Conservation (phyloP, 2,329 filamentous ascomycete genomes). For the Talaromyces islandicus region DNA sequence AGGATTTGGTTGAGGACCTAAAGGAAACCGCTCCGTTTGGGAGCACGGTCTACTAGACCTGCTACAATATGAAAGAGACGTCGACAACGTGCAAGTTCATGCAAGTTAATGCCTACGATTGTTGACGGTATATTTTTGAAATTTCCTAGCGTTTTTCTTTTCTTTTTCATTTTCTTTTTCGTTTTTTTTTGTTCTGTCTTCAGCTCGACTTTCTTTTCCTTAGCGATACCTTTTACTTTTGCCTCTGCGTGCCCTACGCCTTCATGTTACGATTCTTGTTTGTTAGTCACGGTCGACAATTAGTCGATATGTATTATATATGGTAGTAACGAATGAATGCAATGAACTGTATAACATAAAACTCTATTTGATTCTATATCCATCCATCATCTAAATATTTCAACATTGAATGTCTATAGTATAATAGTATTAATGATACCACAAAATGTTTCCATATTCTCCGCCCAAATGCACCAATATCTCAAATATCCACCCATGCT, state of each 20-base stretch:
- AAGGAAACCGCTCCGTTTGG: conserved; percentile 72
- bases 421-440: too few relatives aligned
- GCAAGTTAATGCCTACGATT: neutral
- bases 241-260: neutral
- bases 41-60: conserved; percentile 34
- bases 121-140: neutral
- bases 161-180: neutral
- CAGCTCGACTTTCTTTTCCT: neutral
- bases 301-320: neutral
- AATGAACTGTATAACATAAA: neutral
- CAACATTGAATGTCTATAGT: neutral
- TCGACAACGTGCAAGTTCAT: neutral
- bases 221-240: neutral
- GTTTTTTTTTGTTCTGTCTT: neutral
- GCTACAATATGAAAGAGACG: neutral
- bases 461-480: too few relatives aligned
- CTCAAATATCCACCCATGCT: too few relatives aligned
- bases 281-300: conserved; percentile 7
- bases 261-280: conserved; percentile 11
- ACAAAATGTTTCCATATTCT: too few relatives aligned
- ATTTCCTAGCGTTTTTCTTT: neutral
- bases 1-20: conserved; percentile 78
- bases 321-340: neutral
- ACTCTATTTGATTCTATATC: too few relatives aligned
- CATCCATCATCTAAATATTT: too few relatives aligned